Conservation (phyloP, 176 grass and related monocot genomes). For the Phyllostachys edulis region DNA sequence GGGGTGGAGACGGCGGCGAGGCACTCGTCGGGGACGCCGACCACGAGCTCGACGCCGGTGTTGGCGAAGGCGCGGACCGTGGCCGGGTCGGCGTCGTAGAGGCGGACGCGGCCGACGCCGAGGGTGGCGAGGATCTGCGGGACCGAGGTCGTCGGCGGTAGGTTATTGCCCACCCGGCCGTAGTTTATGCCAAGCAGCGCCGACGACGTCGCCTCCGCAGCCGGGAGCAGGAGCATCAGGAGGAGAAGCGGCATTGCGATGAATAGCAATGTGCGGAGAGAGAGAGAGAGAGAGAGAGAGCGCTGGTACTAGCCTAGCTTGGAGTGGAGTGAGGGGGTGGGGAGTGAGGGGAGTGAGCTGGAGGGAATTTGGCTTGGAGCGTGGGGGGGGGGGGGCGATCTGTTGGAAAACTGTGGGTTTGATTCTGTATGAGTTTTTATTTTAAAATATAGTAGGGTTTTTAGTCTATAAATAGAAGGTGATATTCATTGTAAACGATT, state of each 20-base stretch:
- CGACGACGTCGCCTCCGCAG: conserved; percentile 39
- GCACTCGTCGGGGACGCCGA: conserved; percentile 60
- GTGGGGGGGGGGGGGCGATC: too few species aligned
- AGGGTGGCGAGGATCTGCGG: conserved; percentile 40
- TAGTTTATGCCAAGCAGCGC: conserved; percentile 75
- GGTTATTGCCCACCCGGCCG: conserved; percentile 68
- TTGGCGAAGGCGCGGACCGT: conserved; percentile 69
- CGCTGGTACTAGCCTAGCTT: background rate
- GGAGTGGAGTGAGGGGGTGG: background rate
- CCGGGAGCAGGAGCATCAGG: conserved; percentile 11
- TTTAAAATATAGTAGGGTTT: too few species aligned
- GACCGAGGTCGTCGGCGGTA: conserved; percentile 37
- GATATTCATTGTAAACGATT: too few species aligned
- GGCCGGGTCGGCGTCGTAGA: conserved; percentile 61
- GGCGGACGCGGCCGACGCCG: conserved; percentile 57
- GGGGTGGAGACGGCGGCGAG: conserved; percentile 39
- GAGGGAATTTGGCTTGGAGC: background rate
- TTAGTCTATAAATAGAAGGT: too few species aligned
- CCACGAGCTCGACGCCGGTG: conserved; percentile 67
- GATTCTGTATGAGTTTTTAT: too few species aligned
- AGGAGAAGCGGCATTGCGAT: conserved; percentile 27
- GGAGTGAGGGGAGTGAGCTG: conserved; percentile 19
- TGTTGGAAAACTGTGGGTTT: too few species aligned
- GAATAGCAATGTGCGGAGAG: background rate
- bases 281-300: background rate